Evolutionary conservation across 306 rosid genomes (phyloP), one percentile per base, ranked within the genome.

Genomic region (Rubus idaeus): DNA sequence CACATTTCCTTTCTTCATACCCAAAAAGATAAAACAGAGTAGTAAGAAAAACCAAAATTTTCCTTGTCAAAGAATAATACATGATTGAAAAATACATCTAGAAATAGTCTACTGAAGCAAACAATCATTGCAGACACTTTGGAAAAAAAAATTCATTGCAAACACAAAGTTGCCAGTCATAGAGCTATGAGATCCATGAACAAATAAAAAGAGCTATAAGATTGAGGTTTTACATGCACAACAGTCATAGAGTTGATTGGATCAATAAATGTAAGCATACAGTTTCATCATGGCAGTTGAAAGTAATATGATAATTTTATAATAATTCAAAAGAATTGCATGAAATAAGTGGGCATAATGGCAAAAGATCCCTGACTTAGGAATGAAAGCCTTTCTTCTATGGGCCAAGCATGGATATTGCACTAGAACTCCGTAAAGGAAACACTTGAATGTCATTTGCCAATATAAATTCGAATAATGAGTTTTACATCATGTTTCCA

Each of bases 1-100:
- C 78, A 88, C 93, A 78, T 96, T 96, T 85, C 98, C 99, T 92
- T 92, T 92, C 99, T 96, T 86, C 81, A 71, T 77, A 77, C 70
- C 85, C 75, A 77, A 84, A 78, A 78, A 83, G 21, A 83, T 56
- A 50, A 71, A 55, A 75, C 51, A 16, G 39, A 1, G 8, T 77
- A 69, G 70, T 88, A 20, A 79, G 84, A 81, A 73, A 51, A 77
- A 37, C 39, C 20, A 41, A 53, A 23, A 16, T 0, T 30, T 30
- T 30, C 76, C 71, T 71, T 64, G 37, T 67, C 51, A 41, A 44
- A 17, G 47, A 64, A 6, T 63, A 16, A 7, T 64, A 66, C 9
- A 10, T 23, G 0, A 14, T 14, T 21, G 13, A 21, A 30, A 26
- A 14, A 3, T 70, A 23, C 16, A 10, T 52, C 75, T 35, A 52